Evolutionary conservation across 306 rosid species (phyloP).

Genomic region (Trifolium repens): DNA sequence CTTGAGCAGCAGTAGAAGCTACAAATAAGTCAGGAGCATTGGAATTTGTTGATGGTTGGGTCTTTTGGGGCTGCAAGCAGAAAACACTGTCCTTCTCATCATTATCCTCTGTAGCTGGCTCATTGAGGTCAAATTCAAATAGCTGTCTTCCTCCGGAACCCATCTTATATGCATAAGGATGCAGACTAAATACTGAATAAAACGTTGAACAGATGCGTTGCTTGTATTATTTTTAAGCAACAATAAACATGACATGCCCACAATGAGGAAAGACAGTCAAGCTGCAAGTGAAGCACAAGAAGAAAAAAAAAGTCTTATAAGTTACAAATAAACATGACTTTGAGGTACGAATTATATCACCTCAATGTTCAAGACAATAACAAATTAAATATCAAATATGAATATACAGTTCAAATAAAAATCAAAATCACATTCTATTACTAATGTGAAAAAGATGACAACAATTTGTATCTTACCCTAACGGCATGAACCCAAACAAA

Average conservation of each 20-base stretch:
- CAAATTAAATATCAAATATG: not conserved
- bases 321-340: not conserved
- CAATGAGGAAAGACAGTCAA: conserved; percentile 9
- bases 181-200: conserved; percentile 54
- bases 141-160: conserved; percentile 89
- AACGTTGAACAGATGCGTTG: conserved; percentile 36
- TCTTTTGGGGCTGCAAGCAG: conserved; percentile 71
- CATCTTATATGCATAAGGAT: conserved; percentile 90
- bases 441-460: not conserved
- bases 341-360: conserved; percentile 6
- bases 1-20: conserved; percentile 56
- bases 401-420: not conserved
- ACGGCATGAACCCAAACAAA: conserved; percentile 22
- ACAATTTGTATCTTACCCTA: conserved; percentile 7
- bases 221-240: conserved; percentile 46
- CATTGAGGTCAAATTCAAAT: conserved; percentile 99
- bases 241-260: conserved; percentile 61
- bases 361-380: conserved; percentile 2
- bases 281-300: conserved; percentile 38
- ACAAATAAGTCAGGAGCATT: conserved; percentile 57
- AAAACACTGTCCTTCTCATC: conserved; percentile 60
- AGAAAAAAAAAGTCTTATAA: not conserved
- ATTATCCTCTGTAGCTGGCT: conserved; percentile 86
- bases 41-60: conserved; percentile 66
- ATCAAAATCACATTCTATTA: not conserved